These are phyloP conservation scores for Simplicillium sp. DNA, from an alignment of 2,329 filamentous ascomycete genomes.

Conservation along the genomic window DNA sequence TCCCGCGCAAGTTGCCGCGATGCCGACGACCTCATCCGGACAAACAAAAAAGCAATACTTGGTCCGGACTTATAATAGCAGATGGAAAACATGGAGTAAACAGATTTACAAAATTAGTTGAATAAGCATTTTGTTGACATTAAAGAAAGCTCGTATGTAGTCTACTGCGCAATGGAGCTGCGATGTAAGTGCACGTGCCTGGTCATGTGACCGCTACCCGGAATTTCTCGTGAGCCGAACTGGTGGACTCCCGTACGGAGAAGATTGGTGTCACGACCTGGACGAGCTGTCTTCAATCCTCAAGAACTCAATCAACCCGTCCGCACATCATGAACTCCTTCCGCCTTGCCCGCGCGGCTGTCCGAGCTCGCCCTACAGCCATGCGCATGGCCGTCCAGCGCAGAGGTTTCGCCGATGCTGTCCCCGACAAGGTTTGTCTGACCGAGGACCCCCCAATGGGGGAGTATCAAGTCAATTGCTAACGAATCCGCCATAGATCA, in stretches of 20 bases:
- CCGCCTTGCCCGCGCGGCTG: conserved; percentile 82
- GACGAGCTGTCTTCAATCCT: conserved; percentile 30
- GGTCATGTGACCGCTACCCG: conserved; percentile 22
- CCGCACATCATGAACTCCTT: conserved; percentile 77
- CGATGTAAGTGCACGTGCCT: conserved; percentile 20
- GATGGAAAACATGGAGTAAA: too few species aligned
- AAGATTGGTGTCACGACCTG: conserved; percentile 39
- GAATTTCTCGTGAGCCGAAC: conserved; percentile 30
- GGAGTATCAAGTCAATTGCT: conserved; percentile 11
- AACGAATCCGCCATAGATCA: conserved; percentile 51
- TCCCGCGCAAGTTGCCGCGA: too few species aligned
- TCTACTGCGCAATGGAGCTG: too few species aligned
- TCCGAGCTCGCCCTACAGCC: conserved; percentile 71
- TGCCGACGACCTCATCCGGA: too few species aligned
- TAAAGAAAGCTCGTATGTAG: too few species aligned
- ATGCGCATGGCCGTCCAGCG: conserved; percentile 70
- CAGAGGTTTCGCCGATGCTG: conserved; percentile 84
- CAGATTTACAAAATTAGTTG: too few species aligned
- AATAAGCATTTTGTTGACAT: too few species aligned
- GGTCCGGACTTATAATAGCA: too few species aligned
- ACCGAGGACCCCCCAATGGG: conserved; percentile 3
- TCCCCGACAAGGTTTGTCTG: conserved; percentile 63
- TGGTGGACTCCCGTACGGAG: conserved; percentile 28
- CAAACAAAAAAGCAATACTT: too few species aligned
- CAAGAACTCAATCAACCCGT: conserved; percentile 35